A percentile compares a stretch with the other conserved stretches of the same genome.
Evolutionary conservation across 495 filamentous ascomycete species (phyloP).

Genomic region (Hyaloscypha bicolor): DNA sequence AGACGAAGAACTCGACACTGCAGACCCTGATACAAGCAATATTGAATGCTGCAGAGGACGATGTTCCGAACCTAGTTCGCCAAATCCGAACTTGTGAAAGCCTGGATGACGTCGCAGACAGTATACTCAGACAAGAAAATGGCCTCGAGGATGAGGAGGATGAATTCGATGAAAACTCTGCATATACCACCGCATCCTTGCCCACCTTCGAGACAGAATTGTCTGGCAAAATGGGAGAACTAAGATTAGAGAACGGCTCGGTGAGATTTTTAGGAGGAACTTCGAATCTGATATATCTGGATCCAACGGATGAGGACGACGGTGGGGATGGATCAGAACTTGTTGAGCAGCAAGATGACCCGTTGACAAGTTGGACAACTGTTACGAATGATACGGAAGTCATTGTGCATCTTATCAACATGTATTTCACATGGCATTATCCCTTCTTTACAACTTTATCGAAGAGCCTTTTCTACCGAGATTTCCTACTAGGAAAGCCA

Average conservation of each 20-base stretch:
- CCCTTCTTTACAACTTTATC: constrained; percentile 93
- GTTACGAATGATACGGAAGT: constrained; percentile 80
- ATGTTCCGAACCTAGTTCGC: constrained; percentile 76
- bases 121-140: constrained; percentile 62
- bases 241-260: constrained; percentile 84
- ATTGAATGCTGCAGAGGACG: constrained; percentile 83
- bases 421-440: constrained; percentile 99
- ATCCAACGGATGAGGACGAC: constrained; percentile 48
- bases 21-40: constrained; percentile 93
- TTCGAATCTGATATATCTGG: constrained; percentile 88
- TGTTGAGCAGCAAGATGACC: constrained; percentile 56
- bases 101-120: constrained; percentile 85
- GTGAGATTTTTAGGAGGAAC: constrained; percentile 94
- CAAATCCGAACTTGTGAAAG: constrained; percentile 92
- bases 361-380: constrained; percentile 81
- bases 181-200: constrained; percentile 41
- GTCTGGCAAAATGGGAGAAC: constrained; percentile 89
- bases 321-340: constrained; percentile 52
- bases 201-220: constrained; percentile 77
- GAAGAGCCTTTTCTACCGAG: constrained; percentile 84
- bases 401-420: constrained; percentile 85
- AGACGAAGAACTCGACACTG: constrained; percentile 84
- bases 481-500: constrained; percentile 71
- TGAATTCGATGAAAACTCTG: constrained; percentile 45
- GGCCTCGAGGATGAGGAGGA: constrained; percentile 32